Conservation (phyloP, 163 green algal genomes). For the Chlamydomonas reinhardtii region DNA sequence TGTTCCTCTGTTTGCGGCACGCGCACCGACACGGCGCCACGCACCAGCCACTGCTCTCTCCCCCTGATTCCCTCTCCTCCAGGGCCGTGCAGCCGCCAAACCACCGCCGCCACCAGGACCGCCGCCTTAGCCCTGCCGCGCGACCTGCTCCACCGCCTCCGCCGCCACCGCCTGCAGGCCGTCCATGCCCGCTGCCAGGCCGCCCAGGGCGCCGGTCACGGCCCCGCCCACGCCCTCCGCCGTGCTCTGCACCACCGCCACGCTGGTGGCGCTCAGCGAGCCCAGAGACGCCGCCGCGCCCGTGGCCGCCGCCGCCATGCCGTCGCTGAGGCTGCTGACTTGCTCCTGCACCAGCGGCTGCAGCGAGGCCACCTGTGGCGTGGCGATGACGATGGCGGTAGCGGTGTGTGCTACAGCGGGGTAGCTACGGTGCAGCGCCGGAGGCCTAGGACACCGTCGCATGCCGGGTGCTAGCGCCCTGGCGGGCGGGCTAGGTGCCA, state of each 20-base stretch:
- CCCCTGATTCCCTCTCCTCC: too few species aligned
- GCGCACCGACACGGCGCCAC: too few species aligned
- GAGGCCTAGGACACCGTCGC: too few species aligned
- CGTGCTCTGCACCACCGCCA: neutral
- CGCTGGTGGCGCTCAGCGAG: neutral
- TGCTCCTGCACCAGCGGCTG: conserved; percentile 9
- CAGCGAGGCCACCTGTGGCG: neutral
- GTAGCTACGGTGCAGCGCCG: too few species aligned
- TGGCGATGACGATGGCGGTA: too few species aligned
- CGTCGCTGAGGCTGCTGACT: neutral
- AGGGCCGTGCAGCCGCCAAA: too few species aligned
- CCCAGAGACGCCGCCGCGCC: neutral
- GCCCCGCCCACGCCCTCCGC: neutral
- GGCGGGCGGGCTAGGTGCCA: too few species aligned
- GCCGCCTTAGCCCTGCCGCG: neutral
- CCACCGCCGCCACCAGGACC: too few species aligned
- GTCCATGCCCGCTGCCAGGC: neutral
- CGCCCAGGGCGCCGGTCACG: neutral
- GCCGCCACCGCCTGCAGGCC: neutral
- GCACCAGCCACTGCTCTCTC: too few species aligned
- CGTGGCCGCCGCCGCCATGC: neutral
- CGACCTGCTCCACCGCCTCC: neutral
- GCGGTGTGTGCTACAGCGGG: too few species aligned
- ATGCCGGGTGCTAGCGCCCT: too few species aligned
- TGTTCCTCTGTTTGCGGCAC: too few species aligned